Evolutionary conservation across 352 stramenopile genomes (phyloP).

Genomic region (Salisapilia sapeloensis): DNA sequence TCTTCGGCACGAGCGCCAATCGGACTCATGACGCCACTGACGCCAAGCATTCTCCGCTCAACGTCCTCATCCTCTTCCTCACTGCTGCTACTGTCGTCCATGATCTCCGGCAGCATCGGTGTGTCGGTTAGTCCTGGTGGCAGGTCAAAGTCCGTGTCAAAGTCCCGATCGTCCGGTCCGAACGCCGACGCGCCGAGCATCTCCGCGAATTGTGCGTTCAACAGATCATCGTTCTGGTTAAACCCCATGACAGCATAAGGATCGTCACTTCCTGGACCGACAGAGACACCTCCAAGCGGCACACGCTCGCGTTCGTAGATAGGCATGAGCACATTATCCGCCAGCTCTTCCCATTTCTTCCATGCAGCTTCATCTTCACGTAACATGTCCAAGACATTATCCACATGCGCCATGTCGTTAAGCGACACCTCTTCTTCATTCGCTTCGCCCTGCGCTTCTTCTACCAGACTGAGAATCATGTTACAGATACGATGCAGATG

Average conservation of each 20-base stretch:
- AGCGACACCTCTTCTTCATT: constrained; percentile 39
- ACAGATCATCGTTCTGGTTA: constrained; percentile 46
- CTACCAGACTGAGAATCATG: constrained; percentile 66
- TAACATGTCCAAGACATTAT: constrained; percentile 64
- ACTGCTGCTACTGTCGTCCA: constrained; percentile 78
- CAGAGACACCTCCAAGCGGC: constrained; percentile 45
- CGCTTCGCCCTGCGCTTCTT: constrained; percentile 49
- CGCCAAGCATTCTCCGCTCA: constrained; percentile 18
- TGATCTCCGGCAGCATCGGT: constrained; percentile 66
- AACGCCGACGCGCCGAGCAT: constrained; percentile 63
- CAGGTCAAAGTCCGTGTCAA: constrained; percentile 67
- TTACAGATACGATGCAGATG: constrained; percentile 76
- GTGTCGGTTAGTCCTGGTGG: constrained; percentile 52
- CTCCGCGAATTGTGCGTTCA: constrained; percentile 73
- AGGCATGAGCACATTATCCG: constrained; percentile 37
- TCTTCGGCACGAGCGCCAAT: constrained; percentile 8
- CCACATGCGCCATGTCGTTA: constrained; percentile 75
- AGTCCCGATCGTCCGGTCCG: constrained; percentile 22
- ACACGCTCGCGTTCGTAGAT: constrained; percentile 68
- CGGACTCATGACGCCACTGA: constrained; percentile 11
- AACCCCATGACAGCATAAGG: constrained; percentile 60
- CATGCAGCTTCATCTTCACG: constrained; percentile 58
- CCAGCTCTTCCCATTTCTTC: constrained; percentile 67
- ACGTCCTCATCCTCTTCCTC: constrained; percentile 66
- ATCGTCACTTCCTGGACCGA: constrained; percentile 36